phyloP scores from a whole-genome alignment of 2,329 filamentous ascomycete species.

The Escovopsis weberi region DNA sequence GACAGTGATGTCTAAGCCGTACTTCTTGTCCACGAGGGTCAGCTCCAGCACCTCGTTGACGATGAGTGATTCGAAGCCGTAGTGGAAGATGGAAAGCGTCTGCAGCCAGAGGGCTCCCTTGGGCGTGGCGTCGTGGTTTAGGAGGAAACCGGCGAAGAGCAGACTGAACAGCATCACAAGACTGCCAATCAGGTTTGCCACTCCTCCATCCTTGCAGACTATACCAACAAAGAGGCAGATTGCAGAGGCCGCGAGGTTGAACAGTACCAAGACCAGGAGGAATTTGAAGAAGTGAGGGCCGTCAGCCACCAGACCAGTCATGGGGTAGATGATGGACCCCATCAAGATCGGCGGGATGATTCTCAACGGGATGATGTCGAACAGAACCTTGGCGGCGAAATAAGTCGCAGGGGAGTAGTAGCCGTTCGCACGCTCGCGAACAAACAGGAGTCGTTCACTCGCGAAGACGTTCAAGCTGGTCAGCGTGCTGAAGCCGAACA shows the following conservation, averaged over 20 bases:
- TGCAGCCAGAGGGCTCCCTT: slow-evolving; percentile 79
- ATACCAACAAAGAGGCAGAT: slow-evolving; percentile 96
- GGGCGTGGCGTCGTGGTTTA: slow-evolving; percentile 91
- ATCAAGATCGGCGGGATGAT: slow-evolving; percentile 91
- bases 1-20: slow-evolving; percentile 90
- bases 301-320: slow-evolving; percentile 83
- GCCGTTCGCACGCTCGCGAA: slow-evolving; percentile 86
- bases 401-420: slow-evolving; percentile 93
- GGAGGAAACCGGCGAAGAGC: slow-evolving; percentile 80
- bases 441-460: slow-evolving; percentile 76
- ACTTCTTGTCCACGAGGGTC: slow-evolving; percentile 84
- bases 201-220: slow-evolving; percentile 76
- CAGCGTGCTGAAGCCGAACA: slow-evolving; percentile 93
- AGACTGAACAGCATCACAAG: slow-evolving; percentile 96
- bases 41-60: slow-evolving; percentile 93
- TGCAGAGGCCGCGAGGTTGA: slow-evolving; percentile 85
- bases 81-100: slow-evolving; percentile 92
- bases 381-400: slow-evolving; percentile 92
- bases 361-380: slow-evolving; percentile 89
- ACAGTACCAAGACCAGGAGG: slow-evolving; percentile 79
- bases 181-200: slow-evolving; percentile 87
- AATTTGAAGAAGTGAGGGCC: slow-evolving; percentile 80
- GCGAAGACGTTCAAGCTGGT: slow-evolving; percentile 91
- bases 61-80: slow-evolving; percentile 88
- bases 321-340: slow-evolving; percentile 91